Base-by-base conservation (phyloP, 768 basidiomycete genomes). In the Boletus sp. region DNA sequence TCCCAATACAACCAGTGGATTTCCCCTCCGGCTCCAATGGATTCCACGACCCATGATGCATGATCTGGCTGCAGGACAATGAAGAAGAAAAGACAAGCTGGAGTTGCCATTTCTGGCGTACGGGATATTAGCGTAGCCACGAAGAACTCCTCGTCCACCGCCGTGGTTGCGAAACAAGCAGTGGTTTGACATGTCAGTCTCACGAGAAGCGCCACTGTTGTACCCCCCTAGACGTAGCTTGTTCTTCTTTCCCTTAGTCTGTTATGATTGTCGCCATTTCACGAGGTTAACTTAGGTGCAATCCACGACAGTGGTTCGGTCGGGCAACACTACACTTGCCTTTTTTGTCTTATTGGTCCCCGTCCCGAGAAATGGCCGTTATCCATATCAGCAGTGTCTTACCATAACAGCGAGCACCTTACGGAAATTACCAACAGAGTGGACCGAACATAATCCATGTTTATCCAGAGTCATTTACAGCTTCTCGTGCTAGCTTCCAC, bases 81-180 rank as follows among this genome's bases (percentile, higher is more conserved):
- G 57, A 55, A 39, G 53, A 52, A 55, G 41, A 62, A 40, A 40
- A 46, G 61, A 38, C 9, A 51, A 25, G 48, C 45, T 3, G 61
- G 53, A 0, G 57, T 7, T 58, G 62, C 33, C 14, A 54, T 23
- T 58, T 62, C 45, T 51, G 51, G 60, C 0, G 53, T 55, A 58
- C 0, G 60, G 54, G 27, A 13, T 32, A 27, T 23, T 1, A 13
- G 10, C 17, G 35, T 32, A 5, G 6, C 21, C 17, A 33, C 7
- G 0, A 3, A 25, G 4, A 7, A 4, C 25, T 50, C 13, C 34
- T 6, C 11, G 5, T 21, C 13, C 23, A 25, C n/a, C n/a, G 23
- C 23, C 4, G 23, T 25, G 23, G 23, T 25, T 9, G 35, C n/a
- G 4, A 7, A 37, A n/a, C 17, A 37, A 37, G 35, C 17, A 4